Evolutionary conservation across 225 moss, liverwort and hornwort genomes (phyloP).

Genomic region (Polytrichum formosum): DNA sequence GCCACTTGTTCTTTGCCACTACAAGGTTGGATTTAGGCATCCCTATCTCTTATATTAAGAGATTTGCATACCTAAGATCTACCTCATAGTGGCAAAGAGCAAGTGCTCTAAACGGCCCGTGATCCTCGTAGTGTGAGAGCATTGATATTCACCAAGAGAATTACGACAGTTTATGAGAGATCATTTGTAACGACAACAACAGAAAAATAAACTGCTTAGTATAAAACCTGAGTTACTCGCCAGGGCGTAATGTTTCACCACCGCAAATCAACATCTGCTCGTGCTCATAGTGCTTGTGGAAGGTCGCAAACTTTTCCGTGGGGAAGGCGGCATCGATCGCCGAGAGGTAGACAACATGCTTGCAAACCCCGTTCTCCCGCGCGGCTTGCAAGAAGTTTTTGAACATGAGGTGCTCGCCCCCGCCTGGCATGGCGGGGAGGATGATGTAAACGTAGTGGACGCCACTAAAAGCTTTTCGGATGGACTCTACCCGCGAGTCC

Average conservation of each 20-base stretch:
- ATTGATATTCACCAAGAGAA: too few species aligned
- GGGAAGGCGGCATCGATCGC: not conserved
- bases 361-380: not conserved
- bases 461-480: not conserved
- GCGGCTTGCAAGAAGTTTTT: conserved; percentile 4
- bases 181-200: too few species aligned
- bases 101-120: too few species aligned
- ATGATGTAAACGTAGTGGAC: conserved; percentile 2
- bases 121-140: too few species aligned
- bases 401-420: not conserved
- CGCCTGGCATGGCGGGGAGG: not conserved
- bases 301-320: not conserved
- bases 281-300: not conserved
- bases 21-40: too few species aligned
- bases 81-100: too few species aligned
- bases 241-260: not conserved
- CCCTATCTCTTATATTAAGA: too few species aligned
- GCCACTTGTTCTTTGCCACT: too few species aligned
- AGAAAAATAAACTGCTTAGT: too few species aligned
- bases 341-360: conserved; percentile 10
- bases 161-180: too few species aligned
- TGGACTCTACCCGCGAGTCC: not conserved
- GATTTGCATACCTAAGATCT: too few species aligned
- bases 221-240: too few species aligned
- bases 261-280: conserved; percentile 1